These are phyloP conservation scores for Chalciporus sp. DNA, from an alignment of 1,284 basidiomycete species.

Conservation along the genomic window DNA sequence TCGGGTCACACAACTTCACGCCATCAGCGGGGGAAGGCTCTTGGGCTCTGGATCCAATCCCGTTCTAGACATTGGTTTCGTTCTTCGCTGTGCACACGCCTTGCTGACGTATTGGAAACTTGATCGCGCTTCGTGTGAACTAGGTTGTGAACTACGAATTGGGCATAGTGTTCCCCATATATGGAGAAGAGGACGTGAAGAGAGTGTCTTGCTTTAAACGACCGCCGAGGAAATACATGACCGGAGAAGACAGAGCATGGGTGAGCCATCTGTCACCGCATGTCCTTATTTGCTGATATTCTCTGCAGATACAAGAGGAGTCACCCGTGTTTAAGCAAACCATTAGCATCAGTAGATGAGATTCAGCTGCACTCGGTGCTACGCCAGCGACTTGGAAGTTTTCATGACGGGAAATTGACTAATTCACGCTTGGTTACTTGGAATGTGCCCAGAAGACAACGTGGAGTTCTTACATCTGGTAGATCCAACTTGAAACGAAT, in stretches of 20 bases:
- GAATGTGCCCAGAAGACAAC: too few species aligned
- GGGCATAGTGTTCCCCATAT: slow-evolving; percentile 67
- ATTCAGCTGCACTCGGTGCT: too few species aligned
- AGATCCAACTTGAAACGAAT: too few species aligned
- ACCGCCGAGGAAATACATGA: slow-evolving; percentile 65
- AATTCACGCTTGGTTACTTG: background rate
- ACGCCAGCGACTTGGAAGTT: too few species aligned
- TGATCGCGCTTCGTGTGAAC: background rate
- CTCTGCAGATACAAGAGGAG: slow-evolving; percentile 28
- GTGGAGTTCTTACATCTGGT: too few species aligned
- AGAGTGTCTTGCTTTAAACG: slow-evolving; percentile 64
- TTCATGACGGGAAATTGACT: background rate
- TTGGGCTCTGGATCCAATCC: slow-evolving; percentile 71
- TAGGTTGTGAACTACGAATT: slow-evolving; percentile 78
- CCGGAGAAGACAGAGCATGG: slow-evolving; percentile 65
- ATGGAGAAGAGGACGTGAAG: slow-evolving; percentile 51
- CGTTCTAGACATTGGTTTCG: slow-evolving; percentile 56
- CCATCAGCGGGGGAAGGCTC: slow-evolving; percentile 79
- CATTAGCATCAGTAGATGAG: background rate
- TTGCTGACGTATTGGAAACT: background rate
- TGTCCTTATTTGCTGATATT: background rate
- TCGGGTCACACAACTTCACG: slow-evolving; percentile 85
- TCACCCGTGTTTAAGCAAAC: slow-evolving; percentile 13
- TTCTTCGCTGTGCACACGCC: background rate
- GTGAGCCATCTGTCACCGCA: slow-evolving; percentile 37